Evolutionary conservation across 2,329 filamentous ascomycete genomes (phyloP), one percentile per base, ranked within the genome.

Genomic region (Lasiodiplodia sp.): DNA sequence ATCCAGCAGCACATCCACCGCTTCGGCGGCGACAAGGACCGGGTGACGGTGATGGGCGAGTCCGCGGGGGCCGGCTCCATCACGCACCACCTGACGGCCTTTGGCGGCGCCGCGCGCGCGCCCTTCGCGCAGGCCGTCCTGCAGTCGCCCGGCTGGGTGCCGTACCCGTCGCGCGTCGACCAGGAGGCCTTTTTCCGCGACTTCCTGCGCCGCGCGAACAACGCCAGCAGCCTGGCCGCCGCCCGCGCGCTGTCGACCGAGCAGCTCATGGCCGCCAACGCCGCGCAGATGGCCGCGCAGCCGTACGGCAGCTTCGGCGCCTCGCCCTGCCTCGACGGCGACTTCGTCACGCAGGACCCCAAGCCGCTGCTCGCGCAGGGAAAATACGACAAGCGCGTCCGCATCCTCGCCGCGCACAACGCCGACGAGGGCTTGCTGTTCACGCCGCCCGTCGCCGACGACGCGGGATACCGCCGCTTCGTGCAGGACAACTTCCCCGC

Each of bases 11-110:
- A 28, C 28, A 28, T 28, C 28, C 28, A 28, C 28, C 28, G 3
- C 28, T 28, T 28, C 6, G 28, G 28, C 28, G 28, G 28, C 3
- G 28, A 28, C 28, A 28, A 28, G 6, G 6, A 7, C 28, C 28
- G 28, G 4, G 28, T 28, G 4, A 28, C 28, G 4, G 6, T 28
- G 4, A 28, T 28, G 28, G 28, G 28, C 3, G 28, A 28, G 28
- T 28, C 28, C 16, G 85, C 86, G 8, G 86, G 86, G 31, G 86
- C 79, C 8, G 85, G 85, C 0, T 85, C 82, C 3, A 82, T 88
- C 68, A 81, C 86, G 76, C 85, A 87, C 71, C 85, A 88, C 65
- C 83, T 87, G 69, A 88, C 85, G 31, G 51, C 84, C 0, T 86
- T 80, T 69, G 85, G 85, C 40, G 85, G 83, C 11, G 71, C 74